These are phyloP conservation scores for Paxillus rubicundulus DNA, from an alignment of 768 basidiomycete genomes.

Conservation along the genomic window DNA sequence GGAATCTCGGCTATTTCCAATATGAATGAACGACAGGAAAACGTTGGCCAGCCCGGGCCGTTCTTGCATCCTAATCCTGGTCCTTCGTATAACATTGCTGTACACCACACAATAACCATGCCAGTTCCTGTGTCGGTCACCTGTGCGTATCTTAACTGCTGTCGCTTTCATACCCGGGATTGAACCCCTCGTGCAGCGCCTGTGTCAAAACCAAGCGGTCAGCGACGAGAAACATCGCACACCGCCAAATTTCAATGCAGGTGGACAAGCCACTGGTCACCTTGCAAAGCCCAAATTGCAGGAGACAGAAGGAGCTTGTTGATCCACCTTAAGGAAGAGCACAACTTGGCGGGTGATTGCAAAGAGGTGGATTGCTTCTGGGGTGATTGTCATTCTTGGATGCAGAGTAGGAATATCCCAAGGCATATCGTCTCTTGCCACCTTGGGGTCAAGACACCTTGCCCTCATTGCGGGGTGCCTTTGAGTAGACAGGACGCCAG, in stretches of 20 bases:
- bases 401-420: conserved; percentile 28
- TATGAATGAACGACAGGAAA: neutral
- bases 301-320: conserved; percentile 20
- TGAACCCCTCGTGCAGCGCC: conserved; percentile 14
- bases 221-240: conserved; percentile 5
- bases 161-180: neutral
- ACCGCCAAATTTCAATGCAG: conserved; percentile 15
- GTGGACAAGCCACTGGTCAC: conserved; percentile 14
- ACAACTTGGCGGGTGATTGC: conserved; percentile 20
- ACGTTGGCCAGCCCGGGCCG: neutral
- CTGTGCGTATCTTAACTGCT: conserved; percentile 9
- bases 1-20: neutral
- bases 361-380: conserved; percentile 14
- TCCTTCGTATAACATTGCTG: neutral
- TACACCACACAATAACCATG: neutral
- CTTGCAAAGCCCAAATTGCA: conserved; percentile 12
- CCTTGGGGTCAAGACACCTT: conserved; percentile 21
- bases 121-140: conserved; percentile 3
- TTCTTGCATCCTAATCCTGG: neutral
- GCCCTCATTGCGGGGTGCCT: conserved; percentile 11
- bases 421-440: conserved; percentile 26
- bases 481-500: conserved; percentile 24
- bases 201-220: conserved; percentile 4
- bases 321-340: conserved; percentile 19
- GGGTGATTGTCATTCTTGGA: conserved; percentile 8